Conservation (phyloP, 345 rosid species). For the Bruguiera parviflora region DNA sequence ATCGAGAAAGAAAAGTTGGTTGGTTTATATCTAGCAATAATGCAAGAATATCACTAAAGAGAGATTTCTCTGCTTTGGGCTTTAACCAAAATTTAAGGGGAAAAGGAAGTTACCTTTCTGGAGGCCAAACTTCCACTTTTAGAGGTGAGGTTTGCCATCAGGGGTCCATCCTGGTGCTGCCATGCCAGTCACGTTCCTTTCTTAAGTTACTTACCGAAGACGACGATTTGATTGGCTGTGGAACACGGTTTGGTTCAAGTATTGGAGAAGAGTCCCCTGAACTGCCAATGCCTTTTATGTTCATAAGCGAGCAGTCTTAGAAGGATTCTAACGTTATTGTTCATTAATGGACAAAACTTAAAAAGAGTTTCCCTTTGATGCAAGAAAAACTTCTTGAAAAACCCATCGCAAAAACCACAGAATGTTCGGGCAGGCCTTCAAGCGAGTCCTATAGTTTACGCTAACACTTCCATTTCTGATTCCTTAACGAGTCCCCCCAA, state of each 20-base stretch:
- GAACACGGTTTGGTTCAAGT: constrained; percentile 15
- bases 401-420: too few species aligned
- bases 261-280: constrained; percentile 3
- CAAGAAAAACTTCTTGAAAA: too few species aligned
- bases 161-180: background rate
- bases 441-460: too few species aligned
- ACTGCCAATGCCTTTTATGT: background rate
- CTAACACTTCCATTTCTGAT: too few species aligned
- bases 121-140: constrained; percentile 7
- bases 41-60: background rate
- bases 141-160: background rate
- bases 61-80: background rate
- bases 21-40: background rate
- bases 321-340: too few species aligned
- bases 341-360: too few species aligned
- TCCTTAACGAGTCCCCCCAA: too few species aligned
- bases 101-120: constrained; percentile 2
- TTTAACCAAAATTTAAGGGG: constrained; percentile 18
- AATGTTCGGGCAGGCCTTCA: too few species aligned
- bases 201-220: background rate
- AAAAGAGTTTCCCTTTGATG: too few species aligned
- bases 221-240: background rate
- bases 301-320: background rate
- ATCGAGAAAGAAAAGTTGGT: background rate
- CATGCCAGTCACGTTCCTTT: constrained; percentile 23